phyloP scores from a whole-genome alignment of 2,329 filamentous ascomycete genomes.

The Neopestalotiopsis sp. region DNA sequence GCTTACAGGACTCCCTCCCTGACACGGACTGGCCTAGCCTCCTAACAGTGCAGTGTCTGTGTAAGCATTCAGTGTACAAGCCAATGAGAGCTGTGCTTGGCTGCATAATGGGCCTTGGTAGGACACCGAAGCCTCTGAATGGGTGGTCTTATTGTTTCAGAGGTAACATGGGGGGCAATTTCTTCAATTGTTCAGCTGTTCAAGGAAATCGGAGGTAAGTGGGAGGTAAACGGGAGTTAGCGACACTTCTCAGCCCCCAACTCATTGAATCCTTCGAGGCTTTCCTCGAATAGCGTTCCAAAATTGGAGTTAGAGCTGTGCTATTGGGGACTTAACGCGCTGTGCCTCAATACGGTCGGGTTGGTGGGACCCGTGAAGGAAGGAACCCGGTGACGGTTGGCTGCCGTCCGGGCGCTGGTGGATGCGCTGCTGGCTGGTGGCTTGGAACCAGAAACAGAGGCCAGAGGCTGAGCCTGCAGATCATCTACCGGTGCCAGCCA shows the following conservation, averaged over 20 bases:
- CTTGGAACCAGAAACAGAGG: neutral
- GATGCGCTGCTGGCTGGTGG: neutral
- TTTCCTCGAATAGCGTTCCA: neutral
- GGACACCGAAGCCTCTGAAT: no score
- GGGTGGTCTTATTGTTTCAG: no score
- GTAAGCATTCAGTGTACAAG: no score
- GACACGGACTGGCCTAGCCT: no score
- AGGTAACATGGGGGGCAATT: no score
- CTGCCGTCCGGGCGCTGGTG: neutral
- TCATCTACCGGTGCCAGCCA: neutral
- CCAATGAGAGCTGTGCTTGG: no score
- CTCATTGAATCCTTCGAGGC: neutral
- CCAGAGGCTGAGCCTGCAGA: neutral
- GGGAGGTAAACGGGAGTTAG: neutral
- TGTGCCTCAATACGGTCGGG: neutral
- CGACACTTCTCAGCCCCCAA: neutral
- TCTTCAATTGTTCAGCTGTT: neutral
- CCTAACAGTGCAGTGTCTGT: no score
- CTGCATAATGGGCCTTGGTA: no score
- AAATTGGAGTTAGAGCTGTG: neutral
- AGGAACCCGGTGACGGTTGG: neutral
- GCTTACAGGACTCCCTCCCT: no score
- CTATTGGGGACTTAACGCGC: neutral
- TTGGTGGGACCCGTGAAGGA: neutral
- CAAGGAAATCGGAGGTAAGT: neutral